Evolutionary conservation across 768 basidiomycete genomes (phyloP).

Genomic region (Podaxis carcinomalis): DNA sequence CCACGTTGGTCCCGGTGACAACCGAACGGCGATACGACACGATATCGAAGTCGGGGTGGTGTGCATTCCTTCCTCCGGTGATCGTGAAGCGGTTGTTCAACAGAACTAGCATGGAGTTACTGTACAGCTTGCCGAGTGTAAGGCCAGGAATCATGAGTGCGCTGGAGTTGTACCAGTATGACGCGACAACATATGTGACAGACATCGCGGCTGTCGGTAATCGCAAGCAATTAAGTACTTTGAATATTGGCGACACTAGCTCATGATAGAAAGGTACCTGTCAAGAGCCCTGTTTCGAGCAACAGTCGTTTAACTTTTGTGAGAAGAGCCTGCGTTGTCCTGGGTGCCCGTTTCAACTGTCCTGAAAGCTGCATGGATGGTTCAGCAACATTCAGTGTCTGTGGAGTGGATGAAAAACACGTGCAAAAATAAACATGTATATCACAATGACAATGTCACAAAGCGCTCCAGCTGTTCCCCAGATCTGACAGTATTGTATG

Average conservation of each 20-base stretch:
- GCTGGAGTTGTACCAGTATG: background rate
- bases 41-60: background rate
- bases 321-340: background rate
- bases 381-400: background rate
- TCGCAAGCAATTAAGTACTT: background rate
- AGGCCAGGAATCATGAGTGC: background rate
- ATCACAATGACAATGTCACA: background rate
- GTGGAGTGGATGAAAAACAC: background rate
- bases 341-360: background rate
- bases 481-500: background rate
- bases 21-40: background rate
- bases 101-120: conserved; percentile 1
- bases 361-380: background rate
- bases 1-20: no score
- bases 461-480: background rate
- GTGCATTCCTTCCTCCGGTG: background rate
- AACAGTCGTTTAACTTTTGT: background rate
- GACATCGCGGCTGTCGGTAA: background rate
- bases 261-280: background rate
- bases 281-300: background rate
- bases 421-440: conserved; percentile 2
- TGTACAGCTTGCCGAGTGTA: background rate
- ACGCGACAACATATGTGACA: background rate
- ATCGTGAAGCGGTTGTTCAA: conserved; percentile 4
- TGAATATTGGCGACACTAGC: background rate